A percentile compares a stretch with the other conserved stretches of the same genome.
These are phyloP conservation scores for Cladophialophora psammophila DNA, from an alignment of 2,329 filamentous ascomycete species.

Conservation along the genomic window DNA sequence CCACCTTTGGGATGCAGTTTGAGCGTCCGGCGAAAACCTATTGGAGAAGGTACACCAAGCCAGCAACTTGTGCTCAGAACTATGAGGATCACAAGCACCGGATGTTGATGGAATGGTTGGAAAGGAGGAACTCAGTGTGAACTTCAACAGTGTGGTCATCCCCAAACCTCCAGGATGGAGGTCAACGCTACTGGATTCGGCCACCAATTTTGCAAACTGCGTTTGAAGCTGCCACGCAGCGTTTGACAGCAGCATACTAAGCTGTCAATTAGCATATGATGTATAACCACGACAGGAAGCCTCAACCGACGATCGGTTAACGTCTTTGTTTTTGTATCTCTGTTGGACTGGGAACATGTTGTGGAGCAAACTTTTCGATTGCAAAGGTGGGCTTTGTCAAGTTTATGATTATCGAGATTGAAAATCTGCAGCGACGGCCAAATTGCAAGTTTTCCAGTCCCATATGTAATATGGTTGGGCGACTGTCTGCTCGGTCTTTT, in stretches of 20 bases:
- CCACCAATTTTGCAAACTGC: not conserved
- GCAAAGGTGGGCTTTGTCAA: not conserved
- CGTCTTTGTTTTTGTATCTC: not conserved
- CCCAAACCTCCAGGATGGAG: not conserved
- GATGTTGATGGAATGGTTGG: constrained; percentile 37
- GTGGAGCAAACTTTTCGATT: not conserved
- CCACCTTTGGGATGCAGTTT: constrained; percentile 36
- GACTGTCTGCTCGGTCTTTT: not conserved
- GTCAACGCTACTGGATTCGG: not conserved
- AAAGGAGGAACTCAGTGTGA: constrained; percentile 25
- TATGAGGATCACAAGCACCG: constrained; percentile 36
- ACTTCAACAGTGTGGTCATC: not conserved
- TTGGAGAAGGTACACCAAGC: constrained; percentile 23
- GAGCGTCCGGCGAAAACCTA: constrained; percentile 14
- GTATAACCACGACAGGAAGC: not conserved
- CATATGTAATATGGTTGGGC: not conserved
- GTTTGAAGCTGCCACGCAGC: not conserved
- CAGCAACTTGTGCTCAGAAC: constrained; percentile 16
- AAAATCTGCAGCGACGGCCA: not conserved
- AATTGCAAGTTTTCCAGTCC: not conserved
- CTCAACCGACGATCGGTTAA: not conserved
- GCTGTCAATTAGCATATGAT: not conserved
- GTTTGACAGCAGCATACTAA: not conserved
- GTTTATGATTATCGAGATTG: not conserved
- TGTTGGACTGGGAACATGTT: not conserved